Evolutionary conservation across 2,329 filamentous ascomycete genomes (phyloP), one percentile per base, ranked within the genome.

Genomic region (Fusarium albidum): DNA sequence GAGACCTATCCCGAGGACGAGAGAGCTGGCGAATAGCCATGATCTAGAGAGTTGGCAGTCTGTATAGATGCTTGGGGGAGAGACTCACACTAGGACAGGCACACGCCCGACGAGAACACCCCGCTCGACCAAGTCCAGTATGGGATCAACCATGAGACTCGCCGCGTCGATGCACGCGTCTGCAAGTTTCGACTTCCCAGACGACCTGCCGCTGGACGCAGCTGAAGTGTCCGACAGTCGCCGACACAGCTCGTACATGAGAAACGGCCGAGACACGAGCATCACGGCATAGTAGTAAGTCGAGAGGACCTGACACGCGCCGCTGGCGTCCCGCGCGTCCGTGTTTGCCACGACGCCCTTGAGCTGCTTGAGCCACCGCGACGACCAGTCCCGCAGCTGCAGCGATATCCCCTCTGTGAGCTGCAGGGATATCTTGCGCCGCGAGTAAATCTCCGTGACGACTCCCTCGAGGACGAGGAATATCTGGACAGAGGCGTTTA

Each of bases 281-380:
- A 84, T 83, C n/a, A 83, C 81, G 1, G 80, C 78, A 52, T 84
- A 83, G 64, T 83, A 82, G 49, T 83, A 84, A 2, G 80, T 79
- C 1, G 77, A 74, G 8, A 84, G 64, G 1, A 82, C 76, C 63
- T 82, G 80, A 25, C 79, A 82, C 0, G 80, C 80, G 1, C 80
- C 81, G 8, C 75, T 74, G 1, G 73, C 66, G 4, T 65, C 51
- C 5, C 65, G 40, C 0, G n/a, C 34, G 14, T 61, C 35, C 3
- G 14, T 64, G 26, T 59, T 52, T 1, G 37, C 63, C 29, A 79
- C 61, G 8, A 73, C 67, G 3, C 71, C 69, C 41, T 78, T 79
- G 1, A 84, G 68, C 2, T 66, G 69, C 34, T 75, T 69, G 4
- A 83, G 69, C 81, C 81, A 84, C 5, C 72, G 70, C 0, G 67